These are phyloP conservation scores for Tricharina praecox DNA, from an alignment of 495 filamentous ascomycete genomes.

Conservation along the genomic window DNA sequence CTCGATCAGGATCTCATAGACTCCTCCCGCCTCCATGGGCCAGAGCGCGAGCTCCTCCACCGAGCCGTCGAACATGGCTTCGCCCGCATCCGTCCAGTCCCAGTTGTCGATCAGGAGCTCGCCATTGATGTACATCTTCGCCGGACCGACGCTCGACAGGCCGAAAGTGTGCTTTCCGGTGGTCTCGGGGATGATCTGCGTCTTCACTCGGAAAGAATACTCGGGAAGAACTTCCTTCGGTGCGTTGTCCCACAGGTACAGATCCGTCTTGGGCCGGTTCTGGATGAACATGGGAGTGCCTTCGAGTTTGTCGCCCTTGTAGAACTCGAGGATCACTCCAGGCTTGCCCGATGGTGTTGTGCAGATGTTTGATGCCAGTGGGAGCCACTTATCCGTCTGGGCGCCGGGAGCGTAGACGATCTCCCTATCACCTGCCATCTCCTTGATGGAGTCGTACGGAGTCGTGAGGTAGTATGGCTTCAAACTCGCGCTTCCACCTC, in stretches of 20 bases:
- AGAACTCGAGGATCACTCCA: constrained; percentile 48
- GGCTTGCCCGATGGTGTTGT: constrained; percentile 37
- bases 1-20: constrained; percentile 37
- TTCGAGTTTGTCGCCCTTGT: constrained; percentile 43
- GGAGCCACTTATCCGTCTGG: constrained; percentile 49
- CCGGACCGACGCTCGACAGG: constrained; percentile 59
- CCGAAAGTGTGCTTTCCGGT: constrained; percentile 57
- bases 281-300: constrained; percentile 39
- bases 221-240: constrained; percentile 42
- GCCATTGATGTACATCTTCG: constrained; percentile 50
- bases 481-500: constrained; percentile 65
- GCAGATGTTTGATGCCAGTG: constrained; percentile 42
- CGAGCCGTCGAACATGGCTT: constrained; percentile 45
- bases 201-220: constrained; percentile 45
- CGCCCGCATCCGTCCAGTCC: constrained; percentile 50
- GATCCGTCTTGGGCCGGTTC: constrained; percentile 41
- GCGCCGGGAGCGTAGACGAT: constrained; percentile 39
- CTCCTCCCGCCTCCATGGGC: constrained; percentile 32
- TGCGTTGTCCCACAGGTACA: constrained; percentile 53
- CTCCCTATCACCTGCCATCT: constrained; percentile 28
- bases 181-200: constrained; percentile 35
- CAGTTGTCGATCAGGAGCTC: constrained; percentile 56
- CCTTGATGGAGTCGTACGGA: constrained; percentile 38
- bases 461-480: constrained; percentile 60
- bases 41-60: constrained; percentile 35